These are phyloP conservation scores for Neurospora sp. DNA, from an alignment of 495 filamentous ascomycete species.

Conservation along the genomic window DNA sequence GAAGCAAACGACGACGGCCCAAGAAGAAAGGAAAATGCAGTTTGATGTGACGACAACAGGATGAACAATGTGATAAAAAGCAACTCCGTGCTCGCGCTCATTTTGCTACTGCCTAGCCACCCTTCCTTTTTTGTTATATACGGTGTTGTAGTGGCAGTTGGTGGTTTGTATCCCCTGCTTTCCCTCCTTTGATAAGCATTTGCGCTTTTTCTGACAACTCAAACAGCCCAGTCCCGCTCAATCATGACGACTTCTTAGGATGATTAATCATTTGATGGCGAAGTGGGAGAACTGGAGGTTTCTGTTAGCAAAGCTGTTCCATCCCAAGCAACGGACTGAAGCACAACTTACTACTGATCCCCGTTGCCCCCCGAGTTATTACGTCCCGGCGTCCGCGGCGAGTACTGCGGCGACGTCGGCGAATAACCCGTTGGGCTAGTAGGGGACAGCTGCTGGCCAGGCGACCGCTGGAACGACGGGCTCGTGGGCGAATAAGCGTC, in stretches of 20 bases:
- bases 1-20: not conserved
- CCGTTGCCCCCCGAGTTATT: slow-evolving; percentile 20
- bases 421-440: slow-evolving; percentile 42
- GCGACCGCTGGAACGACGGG: slow-evolving; percentile 55
- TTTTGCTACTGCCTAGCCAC: not conserved
- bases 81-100: not conserved
- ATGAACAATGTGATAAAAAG: not conserved
- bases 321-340: not conserved
- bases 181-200: not conserved
- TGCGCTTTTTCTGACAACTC: not conserved
- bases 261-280: slow-evolving; percentile 23
- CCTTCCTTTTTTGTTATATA: not conserved
- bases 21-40: not conserved
- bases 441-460: slow-evolving; percentile 41
- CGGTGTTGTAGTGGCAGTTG: not conserved
- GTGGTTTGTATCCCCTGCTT: not conserved
- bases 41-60: not conserved
- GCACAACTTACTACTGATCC: slow-evolving; percentile 25
- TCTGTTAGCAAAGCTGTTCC: not conserved
- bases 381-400: slow-evolving; percentile 32
- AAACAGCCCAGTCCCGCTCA: not conserved
- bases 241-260: not conserved
- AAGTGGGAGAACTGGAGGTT: slow-evolving; percentile 20
- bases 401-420: slow-evolving; percentile 39
- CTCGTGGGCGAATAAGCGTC: slow-evolving; percentile 70